Base-by-base conservation (phyloP, 495 filamentous ascomycete species). In the Collariella sp. region DNA sequence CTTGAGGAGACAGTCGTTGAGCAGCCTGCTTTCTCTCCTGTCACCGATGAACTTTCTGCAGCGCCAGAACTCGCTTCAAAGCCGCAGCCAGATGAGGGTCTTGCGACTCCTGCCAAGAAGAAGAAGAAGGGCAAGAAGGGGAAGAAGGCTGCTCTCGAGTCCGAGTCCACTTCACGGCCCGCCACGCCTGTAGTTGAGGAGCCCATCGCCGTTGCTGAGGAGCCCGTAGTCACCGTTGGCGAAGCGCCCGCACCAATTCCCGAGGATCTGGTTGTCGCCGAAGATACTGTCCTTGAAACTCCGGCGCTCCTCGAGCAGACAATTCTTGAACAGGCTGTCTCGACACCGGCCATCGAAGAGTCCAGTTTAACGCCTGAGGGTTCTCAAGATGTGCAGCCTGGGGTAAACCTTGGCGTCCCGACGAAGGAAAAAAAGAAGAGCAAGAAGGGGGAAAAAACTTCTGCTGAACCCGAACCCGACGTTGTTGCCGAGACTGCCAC, bases 71-170 rank as follows among this genome's bases (percentile, higher is more conserved):
- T 22, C 13, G 40, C 20, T 13, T 38, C 44, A 20, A 34, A 54
- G 12, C 10, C 52, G 7, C 20, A 38, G 35, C 35, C 35, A 10
- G 35, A 7, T 3, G 35, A 10, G 35, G 16, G 13, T 13, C n/a
- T n/a, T n/a, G n/a, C n/a, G n/a, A n/a, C 29, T 12, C 40, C 40
- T 18, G 40, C 19, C 40, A 57, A 62, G 45, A 65, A n/a, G n/a
- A n/a, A 69, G 57, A 59, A 62, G 10, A 70, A 70, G 55, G 69
- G 66, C 35, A 55, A 67, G 34, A 64, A 64, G 42, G 63, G 62
- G 58, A 63, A 66, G 57, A 56, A 50, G 36, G 41, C 31, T 22
- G 55, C 23, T 20, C 26, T 29, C 13, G 55, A 52, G 12, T 59
- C 50, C 33, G 49, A 60, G 47, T 44, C 58, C 40, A 35, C 48